Evolutionary conservation across 441 rosid species (phyloP), one percentile per base, ranked within the genome.

Genomic region (Gossypium armourianum): DNA sequence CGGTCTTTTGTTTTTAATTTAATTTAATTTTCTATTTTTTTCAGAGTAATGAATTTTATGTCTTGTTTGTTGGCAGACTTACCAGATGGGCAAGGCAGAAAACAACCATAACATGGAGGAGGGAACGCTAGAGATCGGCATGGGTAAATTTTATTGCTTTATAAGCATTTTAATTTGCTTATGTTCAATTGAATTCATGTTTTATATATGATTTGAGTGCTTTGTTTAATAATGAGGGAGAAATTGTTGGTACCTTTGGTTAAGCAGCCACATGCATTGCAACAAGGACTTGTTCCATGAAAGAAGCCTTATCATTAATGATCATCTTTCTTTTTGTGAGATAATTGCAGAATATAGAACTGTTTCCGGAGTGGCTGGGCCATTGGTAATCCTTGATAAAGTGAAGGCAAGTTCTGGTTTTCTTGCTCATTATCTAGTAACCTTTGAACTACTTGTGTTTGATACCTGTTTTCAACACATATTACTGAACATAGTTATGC

Each of bases 321-420:
- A 6, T 59, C 8, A n/a, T 26, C 17, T 26, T 32, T 32, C 4
- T 26, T 19, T 62, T 19, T 62, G 43, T 62, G 69, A 21, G 19
- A 45, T 45, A 2, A 64, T 79, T 79, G 67, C 92, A 91, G 97
- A 93, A 79, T 89, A 93, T 73, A 89, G 97, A 80, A 93, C 97
- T 17, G 97, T 93, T 69, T 88, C 92, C 16, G 96, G 98, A 57
- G 98, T 92, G 74, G 96, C 97, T 26, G 97, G 97, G 40, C 97
- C 96, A 29, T 79, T 92, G 13, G 96, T 93, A 55, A 93, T 92
- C 53, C 96, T 92, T 17, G 98, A 90, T 0, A 92, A 92, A 88
- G 97, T 92, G 62, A 92, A 72, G 75, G 75, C 57, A 20, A 53
- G 58, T 24, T 88, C 29, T 64, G 19, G 13, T 64, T 64, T 32